These are phyloP conservation scores for Scytalidium lignicola DNA, from an alignment of 2,329 filamentous ascomycete species.

Conservation along the genomic window DNA sequence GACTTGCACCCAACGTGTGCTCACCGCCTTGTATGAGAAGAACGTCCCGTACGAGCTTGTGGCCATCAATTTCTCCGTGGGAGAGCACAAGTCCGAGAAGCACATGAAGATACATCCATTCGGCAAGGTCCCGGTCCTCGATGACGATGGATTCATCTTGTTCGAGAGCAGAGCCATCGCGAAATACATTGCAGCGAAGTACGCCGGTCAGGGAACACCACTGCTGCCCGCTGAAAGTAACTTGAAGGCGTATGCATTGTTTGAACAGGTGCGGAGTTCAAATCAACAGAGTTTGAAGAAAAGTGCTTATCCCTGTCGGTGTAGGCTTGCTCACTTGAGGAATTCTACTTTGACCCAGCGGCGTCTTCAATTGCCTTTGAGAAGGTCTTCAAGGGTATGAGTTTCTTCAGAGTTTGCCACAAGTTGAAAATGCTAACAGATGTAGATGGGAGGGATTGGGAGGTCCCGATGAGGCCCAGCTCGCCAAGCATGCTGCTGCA, in stretches of 20 bases:
- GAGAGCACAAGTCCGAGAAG: slow-evolving; percentile 22
- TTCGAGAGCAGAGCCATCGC: slow-evolving; percentile 31
- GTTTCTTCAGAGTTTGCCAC: too few relatives aligned
- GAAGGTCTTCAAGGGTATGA: slow-evolving; percentile 14
- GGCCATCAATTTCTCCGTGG: slow-evolving; percentile 17
- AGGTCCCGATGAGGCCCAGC: slow-evolving; percentile 2
- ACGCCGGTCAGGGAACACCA: slow-evolving; percentile 21
- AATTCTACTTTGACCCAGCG: slow-evolving; percentile 18
- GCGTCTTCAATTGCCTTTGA: slow-evolving; percentile 11
- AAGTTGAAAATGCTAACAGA: too few relatives aligned
- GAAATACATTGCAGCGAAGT: slow-evolving; percentile 25
- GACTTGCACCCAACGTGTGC: slow-evolving; percentile 22
- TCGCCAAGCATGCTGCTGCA: slow-evolving; percentile 5
- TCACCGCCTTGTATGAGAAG: slow-evolving; percentile 25
- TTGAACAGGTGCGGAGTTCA: slow-evolving; percentile 22
- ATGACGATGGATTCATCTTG: slow-evolving; percentile 28
- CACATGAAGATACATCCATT: slow-evolving; percentile 28
- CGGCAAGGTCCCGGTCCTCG: slow-evolving; percentile 30
- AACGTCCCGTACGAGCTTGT: slow-evolving; percentile 24
- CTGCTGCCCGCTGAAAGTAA: slow-evolving; percentile 19
- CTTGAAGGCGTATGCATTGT: slow-evolving; percentile 18
- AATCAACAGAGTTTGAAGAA: slow-evolving; percentile 7
- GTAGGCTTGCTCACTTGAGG: too few relatives aligned
- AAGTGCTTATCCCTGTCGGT: slow-evolving; percentile 21
- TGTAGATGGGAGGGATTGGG: too few relatives aligned